Percentiles rank a stretch among this genome's conserved stretches.
Evolutionary conservation across 495 filamentous ascomycete species (phyloP).

Genomic region (Penicillium steckii): DNA sequence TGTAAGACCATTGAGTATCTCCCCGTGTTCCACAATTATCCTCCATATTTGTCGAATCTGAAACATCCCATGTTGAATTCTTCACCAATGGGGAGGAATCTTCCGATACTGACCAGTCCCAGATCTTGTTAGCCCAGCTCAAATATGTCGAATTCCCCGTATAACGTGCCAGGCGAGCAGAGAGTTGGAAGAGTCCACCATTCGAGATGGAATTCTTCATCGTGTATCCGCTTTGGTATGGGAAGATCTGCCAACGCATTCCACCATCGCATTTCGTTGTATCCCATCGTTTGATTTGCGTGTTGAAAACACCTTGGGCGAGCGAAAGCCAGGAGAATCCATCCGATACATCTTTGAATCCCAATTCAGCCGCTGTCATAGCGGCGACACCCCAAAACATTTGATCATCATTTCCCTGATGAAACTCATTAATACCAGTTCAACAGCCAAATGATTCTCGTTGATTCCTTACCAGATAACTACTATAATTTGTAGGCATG

Average conservation of each 20-base stretch:
- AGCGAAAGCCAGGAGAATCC: conserved; percentile 70
- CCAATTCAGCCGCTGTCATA: conserved; percentile 53
- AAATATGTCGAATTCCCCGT: conserved; percentile 63
- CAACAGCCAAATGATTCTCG: neutral
- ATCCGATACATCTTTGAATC: conserved; percentile 43
- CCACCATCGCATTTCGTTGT: conserved; percentile 47
- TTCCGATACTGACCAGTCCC: conserved; percentile 55
- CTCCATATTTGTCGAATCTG: conserved; percentile 57
- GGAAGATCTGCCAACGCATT: conserved; percentile 56
- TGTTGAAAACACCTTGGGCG: conserved; percentile 77
- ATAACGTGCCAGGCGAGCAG: conserved; percentile 64
- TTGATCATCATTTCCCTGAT: conserved; percentile 57
- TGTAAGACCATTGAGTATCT: conserved; percentile 67
- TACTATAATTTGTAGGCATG: conserved; percentile 44
- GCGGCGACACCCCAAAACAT: conserved; percentile 57
- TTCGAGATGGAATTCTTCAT: conserved; percentile 75
- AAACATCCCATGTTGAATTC: conserved; percentile 49
- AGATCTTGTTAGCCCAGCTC: conserved; percentile 67
- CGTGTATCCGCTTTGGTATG: conserved; percentile 50
- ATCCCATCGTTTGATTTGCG: conserved; percentile 59
- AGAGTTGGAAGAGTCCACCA: conserved; percentile 66
- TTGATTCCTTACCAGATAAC: conserved; percentile 28
- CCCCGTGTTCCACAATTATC: conserved; percentile 55
- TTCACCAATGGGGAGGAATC: conserved; percentile 45
- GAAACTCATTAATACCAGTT: neutral